phyloP scores from a whole-genome alignment of 176 grass and related monocot species.

The Calamus simplicifolius region DNA sequence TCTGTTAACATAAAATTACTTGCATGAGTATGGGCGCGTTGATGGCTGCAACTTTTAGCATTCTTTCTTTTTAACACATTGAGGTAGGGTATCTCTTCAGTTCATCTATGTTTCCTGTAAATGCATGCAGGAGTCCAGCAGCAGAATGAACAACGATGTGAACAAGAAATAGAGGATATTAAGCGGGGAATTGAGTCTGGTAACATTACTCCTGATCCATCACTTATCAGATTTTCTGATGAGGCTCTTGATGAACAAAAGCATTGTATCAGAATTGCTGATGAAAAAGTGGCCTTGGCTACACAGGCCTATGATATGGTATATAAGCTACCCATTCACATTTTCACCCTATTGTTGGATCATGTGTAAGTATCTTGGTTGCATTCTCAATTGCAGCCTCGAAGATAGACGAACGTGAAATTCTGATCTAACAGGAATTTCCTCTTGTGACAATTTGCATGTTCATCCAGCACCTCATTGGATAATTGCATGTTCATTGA shows the following conservation, averaged over 20 bases:
- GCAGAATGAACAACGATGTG: conserved; percentile 90
- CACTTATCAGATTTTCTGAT: conserved; percentile 87
- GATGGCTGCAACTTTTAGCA: too few relatives aligned
- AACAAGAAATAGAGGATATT: conserved; percentile 92
- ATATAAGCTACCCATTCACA: conserved; percentile 24
- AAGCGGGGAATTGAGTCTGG: conserved; percentile 70
- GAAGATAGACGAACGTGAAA: too few relatives aligned
- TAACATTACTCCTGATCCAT: conserved; percentile 59
- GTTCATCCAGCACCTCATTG: too few relatives aligned
- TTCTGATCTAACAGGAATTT: too few relatives aligned
- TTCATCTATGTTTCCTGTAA: conserved; percentile 16
- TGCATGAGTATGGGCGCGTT: too few relatives aligned
- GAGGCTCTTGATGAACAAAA: conserved; percentile 83
- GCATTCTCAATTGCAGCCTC: too few relatives aligned
- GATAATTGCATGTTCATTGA: too few relatives aligned
- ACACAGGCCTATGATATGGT: conserved; percentile 97
- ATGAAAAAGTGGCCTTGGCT: conserved; percentile 98
- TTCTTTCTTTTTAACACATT: background rate
- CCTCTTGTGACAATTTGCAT: too few relatives aligned
- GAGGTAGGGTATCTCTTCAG: background rate
- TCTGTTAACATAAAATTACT: too few relatives aligned
- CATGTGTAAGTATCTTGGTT: too few relatives aligned
- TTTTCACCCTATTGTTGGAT: background rate
- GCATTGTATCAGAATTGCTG: conserved; percentile 93
- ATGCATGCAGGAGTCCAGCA: conserved; percentile 55